These are phyloP conservation scores for Lachancea sp. DNA, from an alignment of 805 yeast species.

Conservation along the genomic window DNA sequence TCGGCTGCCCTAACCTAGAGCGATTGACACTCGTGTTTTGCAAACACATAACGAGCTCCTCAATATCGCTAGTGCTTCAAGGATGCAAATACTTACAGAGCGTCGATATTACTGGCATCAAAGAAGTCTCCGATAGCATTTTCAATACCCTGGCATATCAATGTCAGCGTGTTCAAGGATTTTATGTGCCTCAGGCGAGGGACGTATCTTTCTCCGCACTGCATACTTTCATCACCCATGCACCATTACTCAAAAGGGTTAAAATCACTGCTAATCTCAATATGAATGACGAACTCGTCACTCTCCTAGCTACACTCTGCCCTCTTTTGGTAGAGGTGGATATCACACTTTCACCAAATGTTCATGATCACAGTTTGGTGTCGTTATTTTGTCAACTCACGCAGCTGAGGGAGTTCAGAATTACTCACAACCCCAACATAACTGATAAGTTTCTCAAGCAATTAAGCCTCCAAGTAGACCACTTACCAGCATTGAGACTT, in stretches of 20 bases:
- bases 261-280: constrained; percentile 67
- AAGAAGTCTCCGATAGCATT: constrained; percentile 61
- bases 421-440: constrained; percentile 64
- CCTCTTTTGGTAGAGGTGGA: constrained; percentile 84
- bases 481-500: constrained; percentile 61
- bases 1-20: constrained; percentile 71
- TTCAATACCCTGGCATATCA: constrained; percentile 58
- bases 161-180: constrained; percentile 78
- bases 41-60: constrained; percentile 49
- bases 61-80: constrained; percentile 55
- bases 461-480: constrained; percentile 27
- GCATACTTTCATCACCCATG: constrained; percentile 47
- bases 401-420: constrained; percentile 78
- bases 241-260: constrained; percentile 75
- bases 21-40: constrained; percentile 83
- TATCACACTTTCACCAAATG: constrained; percentile 70
- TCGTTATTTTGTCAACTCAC: constrained; percentile 52
- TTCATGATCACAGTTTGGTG: constrained; percentile 58
- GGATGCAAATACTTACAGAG: constrained; percentile 72
- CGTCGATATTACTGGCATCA: constrained; percentile 79
- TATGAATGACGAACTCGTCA: constrained; percentile 58
- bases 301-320: constrained; percentile 61
- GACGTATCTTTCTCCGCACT: constrained; percentile 64
- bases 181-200: constrained; percentile 81
- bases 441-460: constrained; percentile 55